Conservation (phyloP, 768 basidiomycete genomes). For the Leccinum incarnatum region DNA sequence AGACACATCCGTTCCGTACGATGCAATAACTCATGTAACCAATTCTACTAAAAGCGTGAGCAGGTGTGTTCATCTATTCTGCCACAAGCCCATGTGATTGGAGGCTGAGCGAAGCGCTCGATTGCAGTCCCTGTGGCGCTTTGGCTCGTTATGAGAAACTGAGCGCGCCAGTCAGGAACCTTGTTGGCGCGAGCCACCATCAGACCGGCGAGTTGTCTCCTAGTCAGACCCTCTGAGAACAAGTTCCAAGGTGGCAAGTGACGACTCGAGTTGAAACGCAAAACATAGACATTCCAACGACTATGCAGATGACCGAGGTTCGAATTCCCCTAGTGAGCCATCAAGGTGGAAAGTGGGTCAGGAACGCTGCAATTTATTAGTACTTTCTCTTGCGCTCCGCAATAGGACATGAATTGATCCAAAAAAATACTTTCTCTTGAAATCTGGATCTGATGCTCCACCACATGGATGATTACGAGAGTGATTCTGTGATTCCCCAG, state of each 20-base stretch:
- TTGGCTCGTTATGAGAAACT: neutral
- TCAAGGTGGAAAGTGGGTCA: neutral
- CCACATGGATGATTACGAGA: too few species aligned
- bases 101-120: neutral
- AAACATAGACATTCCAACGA: neutral
- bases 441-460: neutral
- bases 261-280: neutral
- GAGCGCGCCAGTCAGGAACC: too few species aligned
- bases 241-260: neutral
- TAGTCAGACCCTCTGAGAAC: neutral
- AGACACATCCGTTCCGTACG: neutral
- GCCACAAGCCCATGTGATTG: neutral
- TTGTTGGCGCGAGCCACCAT: neutral
- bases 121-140: neutral
- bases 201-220: neutral
- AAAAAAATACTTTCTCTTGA: neutral
- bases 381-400: too few species aligned
- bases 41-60: neutral
- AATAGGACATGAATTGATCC: too few species aligned
- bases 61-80: neutral
- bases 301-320: neutral
- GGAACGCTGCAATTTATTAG: too few species aligned
- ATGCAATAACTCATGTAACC: neutral
- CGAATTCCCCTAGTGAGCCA: neutral
- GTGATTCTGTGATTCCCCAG: too few species aligned